phyloP scores from a whole-genome alignment of 805 yeast species.

The Deakozyma indianensis region DNA sequence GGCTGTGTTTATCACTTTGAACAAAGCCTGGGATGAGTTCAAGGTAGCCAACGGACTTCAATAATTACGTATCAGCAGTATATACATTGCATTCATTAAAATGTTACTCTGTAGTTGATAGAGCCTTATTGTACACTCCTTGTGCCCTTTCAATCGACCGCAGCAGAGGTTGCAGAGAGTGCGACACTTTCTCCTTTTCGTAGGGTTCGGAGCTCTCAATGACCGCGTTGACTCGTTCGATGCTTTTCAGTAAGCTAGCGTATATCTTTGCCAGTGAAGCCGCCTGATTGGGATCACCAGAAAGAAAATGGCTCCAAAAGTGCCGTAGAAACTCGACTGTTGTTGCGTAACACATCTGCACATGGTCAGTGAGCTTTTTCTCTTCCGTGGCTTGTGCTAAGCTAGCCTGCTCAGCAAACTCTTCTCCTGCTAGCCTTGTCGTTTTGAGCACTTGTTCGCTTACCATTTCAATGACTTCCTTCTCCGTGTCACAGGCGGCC shows the following conservation, averaged over 20 bases:
- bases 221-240: conserved; percentile 28
- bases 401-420: neutral
- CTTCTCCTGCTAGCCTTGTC: neutral
- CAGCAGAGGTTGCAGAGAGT: conserved; percentile 28
- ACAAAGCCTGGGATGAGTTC: conserved; percentile 82
- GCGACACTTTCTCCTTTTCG: conserved; percentile 7
- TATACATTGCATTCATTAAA: neutral
- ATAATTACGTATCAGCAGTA: neutral
- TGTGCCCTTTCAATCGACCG: conserved; percentile 34
- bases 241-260: conserved; percentile 33
- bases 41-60: conserved; percentile 35
- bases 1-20: conserved; percentile 67
- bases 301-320: conserved; percentile 35
- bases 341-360: conserved; percentile 53
- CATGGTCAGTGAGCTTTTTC: conserved; percentile 29
- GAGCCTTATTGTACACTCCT: conserved; percentile 29
- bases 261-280: conserved; percentile 31
- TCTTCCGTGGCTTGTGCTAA: conserved; percentile 11
- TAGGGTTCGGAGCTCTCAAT: conserved; percentile 10
- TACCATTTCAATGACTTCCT: conserved; percentile 4
- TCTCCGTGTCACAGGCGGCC: conserved; percentile 35
- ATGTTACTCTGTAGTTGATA: conserved; percentile 5
- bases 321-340: conserved; percentile 64
- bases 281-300: conserved; percentile 28
- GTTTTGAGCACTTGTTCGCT: conserved; percentile 3